Conservation (phyloP, 2,329 filamentous ascomycete species). For the Zasmidium citrigriseum region DNA sequence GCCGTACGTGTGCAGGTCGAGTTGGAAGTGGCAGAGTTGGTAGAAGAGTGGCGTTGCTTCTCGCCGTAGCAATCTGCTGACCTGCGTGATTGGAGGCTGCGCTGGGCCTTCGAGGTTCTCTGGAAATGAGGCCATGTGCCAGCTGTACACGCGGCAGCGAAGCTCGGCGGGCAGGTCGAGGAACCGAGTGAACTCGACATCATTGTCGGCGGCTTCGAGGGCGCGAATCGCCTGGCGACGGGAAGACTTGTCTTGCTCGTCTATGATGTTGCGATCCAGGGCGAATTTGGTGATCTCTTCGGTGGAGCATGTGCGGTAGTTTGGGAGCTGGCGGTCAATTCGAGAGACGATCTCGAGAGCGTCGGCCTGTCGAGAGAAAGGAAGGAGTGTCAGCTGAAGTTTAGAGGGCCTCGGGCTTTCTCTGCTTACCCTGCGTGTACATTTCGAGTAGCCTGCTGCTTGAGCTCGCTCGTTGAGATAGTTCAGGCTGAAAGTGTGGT, state of each 20-base stretch:
- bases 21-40: background rate
- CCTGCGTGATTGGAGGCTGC: slow-evolving; percentile 10
- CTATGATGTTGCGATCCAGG: too few species aligned
- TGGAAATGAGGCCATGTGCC: slow-evolving; percentile 3
- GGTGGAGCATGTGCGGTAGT: background rate
- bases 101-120: background rate
- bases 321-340: background rate
- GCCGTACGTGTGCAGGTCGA: too few species aligned
- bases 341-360: background rate
- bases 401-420: background rate
- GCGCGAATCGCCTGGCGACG: background rate
- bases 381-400: background rate
- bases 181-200: background rate
- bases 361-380: background rate
- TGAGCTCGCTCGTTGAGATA: too few species aligned
- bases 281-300: background rate
- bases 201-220: background rate
- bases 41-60: slow-evolving; percentile 9
- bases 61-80: background rate
- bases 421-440: background rate
- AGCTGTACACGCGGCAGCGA: slow-evolving; percentile 5
- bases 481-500: too few species aligned
- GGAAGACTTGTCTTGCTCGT: too few species aligned
- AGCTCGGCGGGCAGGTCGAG: slow-evolving; percentile 13
- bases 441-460: too few species aligned